Conservation (phyloP, 495 filamentous ascomycete species). For the Baudoinia panamericana region DNA sequence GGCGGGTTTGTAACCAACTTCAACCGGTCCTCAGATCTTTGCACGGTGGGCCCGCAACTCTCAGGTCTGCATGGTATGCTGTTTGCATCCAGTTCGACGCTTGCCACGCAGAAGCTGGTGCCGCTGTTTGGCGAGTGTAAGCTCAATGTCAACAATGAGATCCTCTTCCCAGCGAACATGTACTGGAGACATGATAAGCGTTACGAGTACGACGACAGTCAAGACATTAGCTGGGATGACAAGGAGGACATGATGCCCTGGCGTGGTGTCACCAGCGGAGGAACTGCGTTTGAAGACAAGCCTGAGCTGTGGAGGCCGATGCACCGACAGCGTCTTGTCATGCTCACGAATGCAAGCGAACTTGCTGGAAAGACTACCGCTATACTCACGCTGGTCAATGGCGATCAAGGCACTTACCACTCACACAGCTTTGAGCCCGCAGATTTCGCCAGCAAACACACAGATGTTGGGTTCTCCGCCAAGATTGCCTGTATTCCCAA, state of each 20-base stretch:
- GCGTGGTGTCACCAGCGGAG: conserved; percentile 39
- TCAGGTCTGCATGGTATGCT: conserved; percentile 57
- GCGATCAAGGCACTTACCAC: not conserved
- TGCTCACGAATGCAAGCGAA: conserved; percentile 39
- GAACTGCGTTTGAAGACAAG: conserved; percentile 18
- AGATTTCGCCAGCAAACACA: conserved; percentile 38
- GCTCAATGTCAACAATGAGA: conserved; percentile 46
- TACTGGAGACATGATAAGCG: conserved; percentile 23
- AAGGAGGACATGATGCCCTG: conserved; percentile 25
- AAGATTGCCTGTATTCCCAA: conserved; percentile 40
- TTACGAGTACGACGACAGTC: conserved; percentile 18
- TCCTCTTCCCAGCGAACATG: conserved; percentile 29
- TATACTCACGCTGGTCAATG: not conserved
- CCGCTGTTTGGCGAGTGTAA: conserved; percentile 67
- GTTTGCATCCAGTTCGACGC: conserved; percentile 46
- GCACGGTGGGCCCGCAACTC: conserved; percentile 48
- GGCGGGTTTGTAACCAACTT: conserved; percentile 52
- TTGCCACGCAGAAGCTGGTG: conserved; percentile 47
- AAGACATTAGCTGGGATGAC: conserved; percentile 18
- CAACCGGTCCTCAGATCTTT: conserved; percentile 51
- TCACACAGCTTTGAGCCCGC: conserved; percentile 23
- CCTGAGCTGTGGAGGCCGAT: conserved; percentile 36
- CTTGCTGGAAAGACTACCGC: conserved; percentile 1
- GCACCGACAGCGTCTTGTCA: conserved; percentile 42
- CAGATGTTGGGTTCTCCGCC: conserved; percentile 36